Evolutionary conservation across 176 grass and related monocot species (phyloP).

Genomic region (Musa schizocarpa): DNA sequence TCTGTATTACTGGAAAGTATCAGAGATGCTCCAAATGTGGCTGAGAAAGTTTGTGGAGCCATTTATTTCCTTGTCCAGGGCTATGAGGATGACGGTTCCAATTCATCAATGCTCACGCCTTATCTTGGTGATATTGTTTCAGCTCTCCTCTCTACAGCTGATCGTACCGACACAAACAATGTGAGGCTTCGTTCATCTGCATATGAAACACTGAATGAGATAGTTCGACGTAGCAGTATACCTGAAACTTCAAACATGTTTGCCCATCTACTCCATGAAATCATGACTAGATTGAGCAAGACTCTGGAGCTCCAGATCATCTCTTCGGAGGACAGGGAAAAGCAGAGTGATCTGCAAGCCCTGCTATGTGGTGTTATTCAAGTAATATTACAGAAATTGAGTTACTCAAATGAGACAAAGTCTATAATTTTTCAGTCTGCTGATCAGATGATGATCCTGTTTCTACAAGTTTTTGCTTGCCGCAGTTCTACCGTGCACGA

Average conservation of each 20-base stretch:
- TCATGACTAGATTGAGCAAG: slow-evolving; percentile 59
- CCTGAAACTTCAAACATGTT: slow-evolving; percentile 51
- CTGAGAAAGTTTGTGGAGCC: slow-evolving; percentile 70
- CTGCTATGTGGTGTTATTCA: slow-evolving; percentile 77
- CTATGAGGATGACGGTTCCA: slow-evolving; percentile 48
- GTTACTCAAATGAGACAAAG: slow-evolving; percentile 49
- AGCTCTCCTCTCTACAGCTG: slow-evolving; percentile 62
- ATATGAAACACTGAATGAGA: slow-evolving; percentile 88
- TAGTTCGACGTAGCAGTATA: slow-evolving; percentile 68
- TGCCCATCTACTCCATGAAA: slow-evolving; percentile 47
- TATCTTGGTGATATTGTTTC: slow-evolving; percentile 65
- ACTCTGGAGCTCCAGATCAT: slow-evolving; percentile 59
- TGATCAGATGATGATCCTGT: slow-evolving; percentile 76
- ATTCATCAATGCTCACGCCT: slow-evolving; percentile 63
- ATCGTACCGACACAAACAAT: slow-evolving; percentile 62
- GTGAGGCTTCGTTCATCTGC: slow-evolving; percentile 61
- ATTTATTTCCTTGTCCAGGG: slow-evolving; percentile 92
- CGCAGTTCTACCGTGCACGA: slow-evolving; percentile 74
- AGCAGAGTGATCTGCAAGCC: slow-evolving; percentile 76
- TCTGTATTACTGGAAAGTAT: slow-evolving; percentile 72
- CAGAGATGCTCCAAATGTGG: slow-evolving; percentile 77
- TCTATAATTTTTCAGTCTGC: slow-evolving; percentile 51
- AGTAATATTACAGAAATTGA: slow-evolving; percentile 87
- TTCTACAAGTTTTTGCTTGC: slow-evolving; percentile 72
- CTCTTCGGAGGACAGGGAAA: slow-evolving; percentile 61